phyloP scores from a whole-genome alignment of 2,329 filamentous ascomycete species.

The Xylogone sp. region DNA sequence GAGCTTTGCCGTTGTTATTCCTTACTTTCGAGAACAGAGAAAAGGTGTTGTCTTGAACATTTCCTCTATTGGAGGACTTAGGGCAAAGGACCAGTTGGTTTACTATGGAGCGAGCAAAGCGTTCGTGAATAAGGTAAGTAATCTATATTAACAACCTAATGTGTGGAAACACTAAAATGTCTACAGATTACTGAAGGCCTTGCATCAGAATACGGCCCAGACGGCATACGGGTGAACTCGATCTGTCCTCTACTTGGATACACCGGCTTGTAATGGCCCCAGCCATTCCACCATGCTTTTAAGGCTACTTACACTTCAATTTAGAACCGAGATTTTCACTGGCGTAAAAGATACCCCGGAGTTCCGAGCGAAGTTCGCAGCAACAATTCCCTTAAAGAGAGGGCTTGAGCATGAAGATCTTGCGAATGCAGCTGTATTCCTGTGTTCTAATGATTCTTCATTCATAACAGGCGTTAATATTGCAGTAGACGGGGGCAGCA shows the following conservation, averaged over 20 bases:
- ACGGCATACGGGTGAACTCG: conserved; percentile 67
- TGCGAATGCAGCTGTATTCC: not conserved
- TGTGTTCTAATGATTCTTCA: not conserved
- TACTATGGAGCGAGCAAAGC: conserved; percentile 71
- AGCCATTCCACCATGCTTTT: not conserved
- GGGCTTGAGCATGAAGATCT: not conserved
- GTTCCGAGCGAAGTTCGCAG: not conserved
- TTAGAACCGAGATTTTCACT: not conserved
- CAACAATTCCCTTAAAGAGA: not conserved
- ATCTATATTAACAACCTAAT: conserved; percentile 25
- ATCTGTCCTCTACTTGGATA: conserved; percentile 63
- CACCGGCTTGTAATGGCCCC: conserved; percentile 45
- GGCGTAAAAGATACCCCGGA: not conserved
- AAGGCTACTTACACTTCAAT: not conserved
- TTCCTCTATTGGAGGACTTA: conserved; percentile 58
- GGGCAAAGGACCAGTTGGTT: conserved; percentile 59
- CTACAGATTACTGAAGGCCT: conserved; percentile 54
- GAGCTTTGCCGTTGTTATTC: conserved; percentile 52
- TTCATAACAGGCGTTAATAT: not conserved
- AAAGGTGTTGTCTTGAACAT: conserved; percentile 59
- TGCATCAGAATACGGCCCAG: conserved; percentile 66
- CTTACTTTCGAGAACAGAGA: conserved; percentile 51
- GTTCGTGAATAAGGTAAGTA: conserved; percentile 51
- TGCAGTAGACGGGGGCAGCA: not conserved
- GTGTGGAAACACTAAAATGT: conserved; percentile 26